These are phyloP conservation scores for Saturnispora hagleri DNA, from an alignment of 805 yeast species.

Conservation along the genomic window DNA sequence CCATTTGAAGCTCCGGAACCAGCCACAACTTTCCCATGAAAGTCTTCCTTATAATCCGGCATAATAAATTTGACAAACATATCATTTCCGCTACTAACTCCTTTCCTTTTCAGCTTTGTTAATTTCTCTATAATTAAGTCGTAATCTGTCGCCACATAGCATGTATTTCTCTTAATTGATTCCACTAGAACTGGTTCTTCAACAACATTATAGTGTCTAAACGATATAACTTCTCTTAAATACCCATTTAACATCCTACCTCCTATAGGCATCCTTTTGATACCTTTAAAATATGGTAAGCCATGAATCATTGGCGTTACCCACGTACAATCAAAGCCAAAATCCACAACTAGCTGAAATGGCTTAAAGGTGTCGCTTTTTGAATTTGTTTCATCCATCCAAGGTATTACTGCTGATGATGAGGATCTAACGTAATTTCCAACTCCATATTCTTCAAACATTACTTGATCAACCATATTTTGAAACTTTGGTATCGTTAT, in stretches of 20 bases:
- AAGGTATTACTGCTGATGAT: constrained; percentile 53
- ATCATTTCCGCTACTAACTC: constrained; percentile 16
- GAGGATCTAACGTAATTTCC: constrained; percentile 59
- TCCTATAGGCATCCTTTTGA: constrained; percentile 73
- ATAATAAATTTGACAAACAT: constrained; percentile 61
- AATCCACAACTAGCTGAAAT: constrained; percentile 73
- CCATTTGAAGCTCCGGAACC: constrained; percentile 44
- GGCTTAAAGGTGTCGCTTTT: constrained; percentile 30
- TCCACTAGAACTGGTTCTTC: constrained; percentile 84
- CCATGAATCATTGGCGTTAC: constrained; percentile 78
- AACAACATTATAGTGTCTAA: constrained; percentile 84
- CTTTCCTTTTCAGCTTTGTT: constrained; percentile 18
- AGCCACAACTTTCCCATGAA: constrained; percentile 48
- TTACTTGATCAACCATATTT: constrained; percentile 78
- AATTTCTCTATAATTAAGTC: constrained; percentile 21
- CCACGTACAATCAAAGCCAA: constrained; percentile 85
- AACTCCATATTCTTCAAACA: constrained; percentile 91
- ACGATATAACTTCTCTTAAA: constrained; percentile 75
- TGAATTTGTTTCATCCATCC: constrained; percentile 31
- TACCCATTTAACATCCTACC: constrained; percentile 80
- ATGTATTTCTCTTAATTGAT: constrained; percentile 71
- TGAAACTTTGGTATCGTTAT: constrained; percentile 75
- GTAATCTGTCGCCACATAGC: constrained; percentile 60
- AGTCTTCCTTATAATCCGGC: constrained; percentile 79
- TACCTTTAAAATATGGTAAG: constrained; percentile 64